Percentiles rank a stretch among this genome's conserved stretches.
phyloP scores from a whole-genome alignment of 1,284 basidiomycete genomes.

The Trichosporon inkin region DNA sequence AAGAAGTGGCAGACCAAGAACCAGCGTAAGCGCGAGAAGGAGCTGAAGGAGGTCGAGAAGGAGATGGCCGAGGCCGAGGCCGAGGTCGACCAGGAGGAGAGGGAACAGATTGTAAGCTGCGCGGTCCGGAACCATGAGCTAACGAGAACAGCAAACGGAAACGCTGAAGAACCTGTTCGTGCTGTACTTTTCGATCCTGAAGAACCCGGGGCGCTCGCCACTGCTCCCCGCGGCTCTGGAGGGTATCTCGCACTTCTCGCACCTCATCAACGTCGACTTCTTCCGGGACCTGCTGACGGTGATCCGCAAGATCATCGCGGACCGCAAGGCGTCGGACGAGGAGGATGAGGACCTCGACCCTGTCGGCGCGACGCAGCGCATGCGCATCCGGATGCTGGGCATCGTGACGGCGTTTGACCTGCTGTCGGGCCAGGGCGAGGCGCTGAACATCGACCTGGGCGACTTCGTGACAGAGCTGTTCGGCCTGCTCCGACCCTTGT shows the following conservation, averaged over 20 bases:
- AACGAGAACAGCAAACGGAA: slow-evolving; percentile 79
- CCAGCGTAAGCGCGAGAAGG: slow-evolving; percentile 70
- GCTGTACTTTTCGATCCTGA: slow-evolving; percentile 93
- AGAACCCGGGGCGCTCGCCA: slow-evolving; percentile 73
- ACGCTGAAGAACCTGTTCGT: slow-evolving; percentile 97
- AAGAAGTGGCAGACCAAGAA: slow-evolving; percentile 79
- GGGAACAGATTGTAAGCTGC: slow-evolving; percentile 63
- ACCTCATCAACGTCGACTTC: slow-evolving; percentile 97
- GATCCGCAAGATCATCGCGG: slow-evolving; percentile 68
- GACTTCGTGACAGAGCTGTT: slow-evolving; percentile 70
- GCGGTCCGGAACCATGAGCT: too few species aligned
- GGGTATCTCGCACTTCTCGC: slow-evolving; percentile 89
- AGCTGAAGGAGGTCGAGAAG: slow-evolving; percentile 76
- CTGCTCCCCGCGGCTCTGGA: slow-evolving; percentile 83
- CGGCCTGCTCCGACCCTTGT: slow-evolving; percentile 53
- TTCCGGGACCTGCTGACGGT: slow-evolving; percentile 92
- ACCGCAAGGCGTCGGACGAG: slow-evolving; percentile 46
- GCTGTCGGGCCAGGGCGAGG: slow-evolving; percentile 94
- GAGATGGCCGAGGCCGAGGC: slow-evolving; percentile 93
- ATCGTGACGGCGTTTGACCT: slow-evolving; percentile 95
- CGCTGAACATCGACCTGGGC: slow-evolving; percentile 87
- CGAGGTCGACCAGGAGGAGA: slow-evolving; percentile 88
- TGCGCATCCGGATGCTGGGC: slow-evolving; percentile 71
- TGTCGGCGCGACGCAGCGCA: slow-evolving; percentile 45
- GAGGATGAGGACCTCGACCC: slow-evolving; percentile 40